phyloP scores from a whole-genome alignment of 164 flowering plant species.

The Cinnamomum micranthum region DNA sequence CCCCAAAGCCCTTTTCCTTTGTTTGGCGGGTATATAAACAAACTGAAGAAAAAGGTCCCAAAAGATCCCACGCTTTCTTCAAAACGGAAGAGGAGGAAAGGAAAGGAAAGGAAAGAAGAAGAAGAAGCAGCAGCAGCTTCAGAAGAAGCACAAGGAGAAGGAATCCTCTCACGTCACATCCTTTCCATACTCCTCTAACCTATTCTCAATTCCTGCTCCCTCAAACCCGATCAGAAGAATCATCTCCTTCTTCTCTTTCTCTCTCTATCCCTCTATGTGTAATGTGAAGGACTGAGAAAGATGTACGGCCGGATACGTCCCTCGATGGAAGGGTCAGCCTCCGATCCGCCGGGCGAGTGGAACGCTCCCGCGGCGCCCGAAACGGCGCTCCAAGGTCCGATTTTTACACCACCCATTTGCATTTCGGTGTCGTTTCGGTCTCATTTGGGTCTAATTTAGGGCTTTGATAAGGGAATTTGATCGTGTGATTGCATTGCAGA shows the following conservation, averaged over 20 bases:
- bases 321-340: constrained; percentile 36
- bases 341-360: constrained; percentile 21
- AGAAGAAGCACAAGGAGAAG: background rate
- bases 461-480: constrained; percentile 10
- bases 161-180: background rate
- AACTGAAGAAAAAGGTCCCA: too few relatives aligned
- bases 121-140: background rate
- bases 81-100: background rate
- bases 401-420: constrained; percentile 8
- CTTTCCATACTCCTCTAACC: background rate
- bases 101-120: background rate
- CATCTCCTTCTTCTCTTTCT: too few relatives aligned
- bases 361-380: constrained; percentile 18
- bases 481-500: constrained; percentile 32
- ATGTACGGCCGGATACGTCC: constrained; percentile 42
- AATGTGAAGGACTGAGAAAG: constrained; percentile 33
- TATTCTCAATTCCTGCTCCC: constrained; percentile 5
- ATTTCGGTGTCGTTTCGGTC: background rate
- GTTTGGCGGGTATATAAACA: constrained; percentile 28
- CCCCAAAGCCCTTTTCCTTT: background rate
- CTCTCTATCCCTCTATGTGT: too few relatives aligned
- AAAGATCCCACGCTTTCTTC: constrained; percentile 12
- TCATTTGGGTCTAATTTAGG: constrained; percentile 14
- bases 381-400: constrained; percentile 68
- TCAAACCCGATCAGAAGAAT: background rate